A percentile compares a stretch with the other conserved stretches of the same genome.
phyloP scores from a whole-genome alignment of 371 early-diverging fungal species.

The Lichtheimia ornata region DNA sequence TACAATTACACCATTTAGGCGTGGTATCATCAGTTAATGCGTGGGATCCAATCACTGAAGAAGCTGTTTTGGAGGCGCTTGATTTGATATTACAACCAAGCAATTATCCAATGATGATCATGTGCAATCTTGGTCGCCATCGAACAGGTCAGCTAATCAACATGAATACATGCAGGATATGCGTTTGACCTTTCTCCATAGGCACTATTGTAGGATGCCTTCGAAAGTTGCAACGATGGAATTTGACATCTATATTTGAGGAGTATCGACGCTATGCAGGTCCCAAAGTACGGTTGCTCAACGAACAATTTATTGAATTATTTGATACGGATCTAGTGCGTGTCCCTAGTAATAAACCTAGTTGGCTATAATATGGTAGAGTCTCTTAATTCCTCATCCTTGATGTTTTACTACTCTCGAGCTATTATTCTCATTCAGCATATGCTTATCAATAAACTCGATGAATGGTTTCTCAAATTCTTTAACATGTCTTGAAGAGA shows the following conservation, averaged over 20 bases:
- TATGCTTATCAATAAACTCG: background rate
- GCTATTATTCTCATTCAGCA: background rate
- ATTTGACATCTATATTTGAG: conserved; percentile 95
- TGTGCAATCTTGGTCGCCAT: conserved; percentile 97
- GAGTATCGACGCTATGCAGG: conserved; percentile 97
- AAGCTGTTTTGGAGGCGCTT: conserved; percentile 90
- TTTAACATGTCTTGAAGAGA: no score
- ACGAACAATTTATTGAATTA: conserved; percentile 94
- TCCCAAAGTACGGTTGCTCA: conserved; percentile 89
- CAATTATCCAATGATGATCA: conserved; percentile 95
- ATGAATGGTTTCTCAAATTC: no score
- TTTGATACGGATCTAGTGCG: conserved; percentile 94
- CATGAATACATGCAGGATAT: background rate
- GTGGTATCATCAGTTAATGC: conserved; percentile 81
- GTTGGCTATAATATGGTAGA: conserved; percentile 66
- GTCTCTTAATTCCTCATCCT: background rate
- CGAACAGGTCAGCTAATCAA: conserved; percentile 75
- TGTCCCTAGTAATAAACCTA: conserved; percentile 76
- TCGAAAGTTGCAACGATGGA: conserved; percentile 96
- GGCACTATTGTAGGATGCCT: conserved; percentile 96
- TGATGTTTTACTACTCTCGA: background rate
- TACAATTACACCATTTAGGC: conserved; percentile 84
- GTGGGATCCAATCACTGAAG: conserved; percentile 96
- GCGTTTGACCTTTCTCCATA: conserved; percentile 16
- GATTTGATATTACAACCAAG: conserved; percentile 84